Conservation (phyloP, 257 asterid species). For the Paulownia fortunei region DNA sequence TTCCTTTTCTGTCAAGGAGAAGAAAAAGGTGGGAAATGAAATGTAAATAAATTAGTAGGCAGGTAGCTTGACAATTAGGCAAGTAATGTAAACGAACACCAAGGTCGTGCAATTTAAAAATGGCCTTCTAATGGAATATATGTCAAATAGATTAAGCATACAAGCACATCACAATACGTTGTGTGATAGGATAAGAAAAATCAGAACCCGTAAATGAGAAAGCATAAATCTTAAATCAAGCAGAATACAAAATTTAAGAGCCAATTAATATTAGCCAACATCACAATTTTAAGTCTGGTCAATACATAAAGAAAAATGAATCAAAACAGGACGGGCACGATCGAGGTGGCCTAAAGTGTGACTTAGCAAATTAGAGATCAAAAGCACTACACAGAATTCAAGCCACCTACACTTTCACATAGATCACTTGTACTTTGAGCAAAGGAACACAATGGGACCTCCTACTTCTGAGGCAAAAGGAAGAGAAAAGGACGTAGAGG, state of each 20-base stretch:
- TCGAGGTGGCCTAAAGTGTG: constrained; percentile 54
- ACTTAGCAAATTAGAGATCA: constrained; percentile 41
- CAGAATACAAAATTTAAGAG: constrained; percentile 9
- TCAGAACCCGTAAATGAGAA: not conserved
- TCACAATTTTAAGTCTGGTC: constrained; percentile 49
- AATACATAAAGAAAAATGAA: constrained; percentile 59
- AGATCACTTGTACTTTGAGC: constrained; percentile 51
- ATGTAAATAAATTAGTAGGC: too few relatives aligned
- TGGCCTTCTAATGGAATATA: not conserved
- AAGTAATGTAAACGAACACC: not conserved
- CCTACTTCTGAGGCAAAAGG: constrained; percentile 44
- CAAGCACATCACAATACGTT: not conserved
- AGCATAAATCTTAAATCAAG: not conserved
- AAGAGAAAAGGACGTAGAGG: constrained; percentile 39
- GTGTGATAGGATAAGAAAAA: not conserved
- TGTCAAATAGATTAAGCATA: not conserved
- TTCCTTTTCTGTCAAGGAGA: not conserved
- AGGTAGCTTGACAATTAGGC: too few relatives aligned
- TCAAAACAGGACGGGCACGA: constrained; percentile 60
- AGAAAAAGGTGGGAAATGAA: not conserved
- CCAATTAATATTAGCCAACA: constrained; percentile 38
- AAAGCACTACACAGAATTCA: constrained; percentile 40
- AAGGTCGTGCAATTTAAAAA: not conserved
- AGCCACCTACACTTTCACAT: constrained; percentile 56
- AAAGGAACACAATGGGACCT: constrained; percentile 27